A percentile compares a stretch with the other conserved stretches of the same genome.
Evolutionary conservation across 805 yeast species (phyloP).

Genomic region (Metschnikowia aberdeeniae): DNA sequence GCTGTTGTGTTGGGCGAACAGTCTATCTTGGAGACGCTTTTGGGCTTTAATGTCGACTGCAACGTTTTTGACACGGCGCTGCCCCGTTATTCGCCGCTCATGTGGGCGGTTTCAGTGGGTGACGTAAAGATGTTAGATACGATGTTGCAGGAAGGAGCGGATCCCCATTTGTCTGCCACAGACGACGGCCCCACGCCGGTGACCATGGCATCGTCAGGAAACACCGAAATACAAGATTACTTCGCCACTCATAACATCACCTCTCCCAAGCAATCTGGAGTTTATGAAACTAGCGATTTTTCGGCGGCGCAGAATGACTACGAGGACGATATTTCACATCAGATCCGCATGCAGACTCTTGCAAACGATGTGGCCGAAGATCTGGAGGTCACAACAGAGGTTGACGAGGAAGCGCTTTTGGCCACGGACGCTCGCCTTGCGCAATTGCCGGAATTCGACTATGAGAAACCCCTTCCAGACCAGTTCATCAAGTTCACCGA

Average conservation of each 20-base stretch:
- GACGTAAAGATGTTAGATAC: constrained; percentile 51
- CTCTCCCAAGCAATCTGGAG: constrained; percentile 1
- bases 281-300: constrained; percentile 10
- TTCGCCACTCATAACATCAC: constrained; percentile 48
- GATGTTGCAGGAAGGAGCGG: constrained; percentile 62
- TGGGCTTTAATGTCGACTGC: constrained; percentile 43
- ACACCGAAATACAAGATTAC: constrained; percentile 50
- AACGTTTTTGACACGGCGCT: constrained; percentile 48
- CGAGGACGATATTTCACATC: constrained; percentile 32
- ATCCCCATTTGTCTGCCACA: constrained; percentile 41
- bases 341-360: constrained; percentile 32
- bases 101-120: constrained; percentile 80
- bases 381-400: constrained; percentile 19
- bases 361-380: constrained; percentile 18
- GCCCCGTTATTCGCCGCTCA: constrained; percentile 59
- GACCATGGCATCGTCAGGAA: constrained; percentile 52
- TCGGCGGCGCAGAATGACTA: constrained; percentile 21
- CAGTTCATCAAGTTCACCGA: constrained; percentile 63
- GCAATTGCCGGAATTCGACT: constrained; percentile 47
- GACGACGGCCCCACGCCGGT: constrained; percentile 47
- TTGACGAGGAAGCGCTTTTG: constrained; percentile 25
- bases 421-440: constrained; percentile 26
- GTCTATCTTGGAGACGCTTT: constrained; percentile 43
- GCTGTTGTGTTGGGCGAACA: constrained; percentile 52
- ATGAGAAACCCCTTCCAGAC: constrained; percentile 49